phyloP scores from a whole-genome alignment of 1,139 yeast species.

The Pneumocystis canis region DNA sequence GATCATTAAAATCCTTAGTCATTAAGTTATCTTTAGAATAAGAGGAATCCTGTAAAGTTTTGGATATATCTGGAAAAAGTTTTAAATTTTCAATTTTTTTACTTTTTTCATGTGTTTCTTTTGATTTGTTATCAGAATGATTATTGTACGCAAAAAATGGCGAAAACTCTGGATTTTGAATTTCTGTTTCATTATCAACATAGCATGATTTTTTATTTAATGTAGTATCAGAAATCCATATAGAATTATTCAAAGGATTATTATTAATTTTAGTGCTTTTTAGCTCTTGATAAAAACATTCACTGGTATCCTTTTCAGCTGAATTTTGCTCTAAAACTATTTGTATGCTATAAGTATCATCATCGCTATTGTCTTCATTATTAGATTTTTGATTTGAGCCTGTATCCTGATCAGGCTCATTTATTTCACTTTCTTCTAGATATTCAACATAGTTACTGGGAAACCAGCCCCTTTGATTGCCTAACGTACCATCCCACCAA shows the following conservation, averaged over 20 bases:
- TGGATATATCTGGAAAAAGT: background rate
- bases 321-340: conserved; percentile 19
- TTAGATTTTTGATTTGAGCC: conserved; percentile 22
- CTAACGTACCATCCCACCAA: conserved; percentile 27
- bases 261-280: background rate
- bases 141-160: background rate
- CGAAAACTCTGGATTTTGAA: background rate
- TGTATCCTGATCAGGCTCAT: conserved; percentile 34
- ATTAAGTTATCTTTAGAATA: background rate
- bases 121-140: background rate
- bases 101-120: background rate
- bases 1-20: background rate
- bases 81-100: background rate
- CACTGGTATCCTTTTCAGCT: background rate
- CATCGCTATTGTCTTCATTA: conserved; percentile 25
- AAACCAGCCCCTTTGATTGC: conserved; percentile 25
- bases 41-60: background rate
- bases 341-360: conserved; percentile 25
- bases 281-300: background rate
- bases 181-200: background rate
- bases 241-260: background rate
- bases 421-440: conserved; percentile 7
- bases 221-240: background rate
- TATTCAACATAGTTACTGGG: conserved; percentile 23
- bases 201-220: background rate